A percentile compares a stretch with the other conserved stretches of the same genome.
Evolutionary conservation across 257 asterid genomes (phyloP).

Genomic region (Lavandula angustifolia): DNA sequence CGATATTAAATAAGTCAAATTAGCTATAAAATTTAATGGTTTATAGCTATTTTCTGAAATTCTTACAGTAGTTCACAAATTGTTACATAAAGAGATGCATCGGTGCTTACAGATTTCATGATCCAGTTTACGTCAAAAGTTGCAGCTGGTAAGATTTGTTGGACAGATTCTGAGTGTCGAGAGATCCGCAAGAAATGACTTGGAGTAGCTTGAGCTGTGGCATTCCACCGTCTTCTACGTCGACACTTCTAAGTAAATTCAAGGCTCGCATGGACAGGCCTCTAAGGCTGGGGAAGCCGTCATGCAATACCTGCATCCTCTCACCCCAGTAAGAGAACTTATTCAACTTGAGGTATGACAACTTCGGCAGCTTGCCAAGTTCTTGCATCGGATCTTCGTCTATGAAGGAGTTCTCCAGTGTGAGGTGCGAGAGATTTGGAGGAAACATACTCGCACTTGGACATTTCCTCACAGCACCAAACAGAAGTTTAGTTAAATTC

Average conservation of each 20-base stretch:
- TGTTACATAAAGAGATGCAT: too few relatives aligned
- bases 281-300: conserved; percentile 14
- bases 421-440: neutral
- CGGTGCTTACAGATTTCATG: too few relatives aligned
- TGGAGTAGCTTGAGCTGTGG: conserved; percentile 10
- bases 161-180: too few relatives aligned
- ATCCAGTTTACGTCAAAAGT: too few relatives aligned
- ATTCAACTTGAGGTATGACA: conserved; percentile 18
- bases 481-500: neutral
- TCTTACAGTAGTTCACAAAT: too few relatives aligned
- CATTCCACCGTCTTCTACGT: conserved; percentile 29
- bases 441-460: neutral
- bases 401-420: neutral
- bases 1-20: too few relatives aligned
- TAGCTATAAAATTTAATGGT: too few relatives aligned
- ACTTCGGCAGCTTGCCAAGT: conserved; percentile 21
- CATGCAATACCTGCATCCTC: conserved; percentile 4
- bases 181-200: too few relatives aligned
- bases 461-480: neutral
- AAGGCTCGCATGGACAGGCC: neutral
- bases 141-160: too few relatives aligned
- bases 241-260: neutral
- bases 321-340: neutral
- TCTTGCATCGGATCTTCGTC: neutral
- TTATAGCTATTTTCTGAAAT: too few relatives aligned